A percentile compares a stretch with the other conserved stretches of the same genome.
Evolutionary conservation across 2,329 filamentous ascomycete species (phyloP).

Genomic region (Capronia coronata): DNA sequence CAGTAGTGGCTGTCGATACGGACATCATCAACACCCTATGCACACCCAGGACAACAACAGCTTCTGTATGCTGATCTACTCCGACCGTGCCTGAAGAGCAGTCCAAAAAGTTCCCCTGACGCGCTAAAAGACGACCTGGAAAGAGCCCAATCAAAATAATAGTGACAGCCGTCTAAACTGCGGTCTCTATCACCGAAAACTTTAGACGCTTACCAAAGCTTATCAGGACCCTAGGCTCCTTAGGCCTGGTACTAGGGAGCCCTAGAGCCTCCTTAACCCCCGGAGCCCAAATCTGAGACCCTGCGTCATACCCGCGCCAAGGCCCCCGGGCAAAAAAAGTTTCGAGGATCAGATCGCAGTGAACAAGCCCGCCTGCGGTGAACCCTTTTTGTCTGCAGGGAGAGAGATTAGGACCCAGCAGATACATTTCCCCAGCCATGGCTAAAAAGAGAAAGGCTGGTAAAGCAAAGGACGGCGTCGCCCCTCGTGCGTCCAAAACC

Average conservation of each 20-base stretch:
- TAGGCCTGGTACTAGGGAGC: too few species aligned
- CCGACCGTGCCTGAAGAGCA: background rate
- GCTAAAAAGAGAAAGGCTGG: slow-evolving; percentile 63
- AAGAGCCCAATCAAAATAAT: background rate
- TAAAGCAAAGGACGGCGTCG: slow-evolving; percentile 29
- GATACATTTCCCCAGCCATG: slow-evolving; percentile 42
- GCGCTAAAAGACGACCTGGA: slow-evolving; percentile 6
- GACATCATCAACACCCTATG: background rate
- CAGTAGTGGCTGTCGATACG: background rate
- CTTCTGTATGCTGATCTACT: too few species aligned
- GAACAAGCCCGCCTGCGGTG: too few species aligned
- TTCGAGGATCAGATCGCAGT: slow-evolving; percentile 1
- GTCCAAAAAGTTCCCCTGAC: background rate
- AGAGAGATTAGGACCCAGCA: too few species aligned
- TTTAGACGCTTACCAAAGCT: too few species aligned
- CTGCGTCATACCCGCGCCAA: slow-evolving; percentile 14
- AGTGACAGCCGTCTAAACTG: background rate
- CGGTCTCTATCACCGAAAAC: too few species aligned
- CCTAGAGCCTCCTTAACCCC: background rate
- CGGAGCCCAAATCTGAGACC: background rate
- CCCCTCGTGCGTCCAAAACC: slow-evolving; percentile 7
- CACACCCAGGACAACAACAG: background rate
- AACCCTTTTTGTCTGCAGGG: too few species aligned
- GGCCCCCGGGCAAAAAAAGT: slow-evolving; percentile 15
- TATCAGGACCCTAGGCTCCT: too few species aligned